These are phyloP conservation scores for Chrysosphaeria jannelii DNA, from an alignment of 2,329 filamentous ascomycete genomes.

Conservation along the genomic window DNA sequence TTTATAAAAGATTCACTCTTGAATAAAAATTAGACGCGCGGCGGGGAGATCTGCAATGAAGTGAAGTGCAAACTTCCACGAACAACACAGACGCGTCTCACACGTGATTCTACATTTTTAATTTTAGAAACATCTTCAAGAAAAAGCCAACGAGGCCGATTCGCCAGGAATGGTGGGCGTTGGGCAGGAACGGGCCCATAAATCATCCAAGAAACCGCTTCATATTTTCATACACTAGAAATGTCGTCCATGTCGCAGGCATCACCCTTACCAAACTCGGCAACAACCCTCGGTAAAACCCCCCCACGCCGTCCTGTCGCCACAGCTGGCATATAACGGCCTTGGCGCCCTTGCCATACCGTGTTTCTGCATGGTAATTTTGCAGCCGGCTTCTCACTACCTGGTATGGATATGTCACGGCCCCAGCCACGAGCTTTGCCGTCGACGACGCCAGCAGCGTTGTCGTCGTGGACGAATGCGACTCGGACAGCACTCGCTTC, in stretches of 20 bases:
- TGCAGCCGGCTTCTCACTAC: slow-evolving; percentile 71
- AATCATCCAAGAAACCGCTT: no score
- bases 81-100: no score
- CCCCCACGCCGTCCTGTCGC: slow-evolving; percentile 44
- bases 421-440: slow-evolving; percentile 71
- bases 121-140: no score
- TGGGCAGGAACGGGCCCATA: no score
- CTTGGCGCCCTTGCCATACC: slow-evolving; percentile 34
- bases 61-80: no score
- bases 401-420: slow-evolving; percentile 80
- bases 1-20: no score
- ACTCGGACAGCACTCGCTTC: slow-evolving; percentile 11
- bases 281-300: slow-evolving; percentile 76
- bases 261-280: slow-evolving; percentile 76
- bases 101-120: no score
- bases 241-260: slow-evolving; percentile 87
- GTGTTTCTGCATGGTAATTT: slow-evolving; percentile 51
- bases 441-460: slow-evolving; percentile 53
- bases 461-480: slow-evolving; percentile 4
- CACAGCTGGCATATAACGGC: slow-evolving; percentile 51
- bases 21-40: no score
- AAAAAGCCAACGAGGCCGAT: no score
- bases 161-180: no score
- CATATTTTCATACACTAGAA: slow-evolving; percentile 87
- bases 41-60: no score